Evolutionary conservation across 345 rosid species (phyloP), one percentile per base, ranked within the genome.

Genomic region (Eucalyptus rudis): DNA sequence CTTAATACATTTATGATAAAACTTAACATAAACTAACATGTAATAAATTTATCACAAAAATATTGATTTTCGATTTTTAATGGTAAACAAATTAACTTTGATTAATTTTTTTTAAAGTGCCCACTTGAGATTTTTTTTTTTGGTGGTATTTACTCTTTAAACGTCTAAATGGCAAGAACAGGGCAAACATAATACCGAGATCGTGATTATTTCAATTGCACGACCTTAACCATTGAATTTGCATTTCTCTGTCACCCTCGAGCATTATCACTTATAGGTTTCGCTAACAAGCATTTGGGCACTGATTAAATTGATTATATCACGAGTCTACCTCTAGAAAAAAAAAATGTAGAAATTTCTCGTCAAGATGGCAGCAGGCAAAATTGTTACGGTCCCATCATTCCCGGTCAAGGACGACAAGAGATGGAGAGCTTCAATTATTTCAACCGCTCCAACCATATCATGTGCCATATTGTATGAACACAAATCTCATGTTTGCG

Each of bases 11-110:
- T 8, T 19, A 52, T 19, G 1, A 0, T 19, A 52, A 52, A 52
- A 19, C 8, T 52, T 52, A 19, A 52, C 0, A 0, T 0, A 19
- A 19, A 52, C 0, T 19, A 52, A 52, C 24, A 52, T 19, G 2
- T 19, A 52, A 52, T 7, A 19, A 17, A 19, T 52, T 52, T 19
- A 52, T 52, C 4, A 0, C 0, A 19, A 20, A 10, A 20, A 0
- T 52, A 52, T 19, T 0, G 0, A 20, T 52, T 52, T 52, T 0
- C 0, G 2, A 0, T 52, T 52, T 51, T 51, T 51, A 51, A 17
- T 17, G 2, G 0, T 51, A 51, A 51, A 17, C 0, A 7, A 51
- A 51, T 17, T 17, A 0, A 52, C 2, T 52, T 19, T 3, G 1
- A 52, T 52, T 52, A 7, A 15, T 6, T 16, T 50, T 6, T 15